These are phyloP conservation scores for Jaenimonas drosophilae DNA, from an alignment of 208 protist genomes.

Conservation along the genomic window DNA sequence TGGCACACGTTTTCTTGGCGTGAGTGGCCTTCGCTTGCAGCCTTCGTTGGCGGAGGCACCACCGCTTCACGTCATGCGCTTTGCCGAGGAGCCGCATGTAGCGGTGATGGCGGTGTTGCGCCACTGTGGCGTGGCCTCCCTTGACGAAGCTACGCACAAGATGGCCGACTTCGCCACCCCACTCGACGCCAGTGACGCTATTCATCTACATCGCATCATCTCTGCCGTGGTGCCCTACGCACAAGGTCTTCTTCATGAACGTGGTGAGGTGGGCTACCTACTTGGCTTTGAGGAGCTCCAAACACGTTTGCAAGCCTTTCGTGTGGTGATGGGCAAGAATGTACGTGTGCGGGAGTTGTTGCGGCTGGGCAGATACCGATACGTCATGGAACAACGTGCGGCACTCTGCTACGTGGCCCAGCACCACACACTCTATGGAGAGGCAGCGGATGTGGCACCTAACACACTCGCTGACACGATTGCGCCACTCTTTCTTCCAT, in stretches of 20 bases:
- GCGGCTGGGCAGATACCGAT: background rate
- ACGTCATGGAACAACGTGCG: conserved; percentile 25
- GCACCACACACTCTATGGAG: conserved; percentile 67
- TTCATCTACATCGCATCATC: conserved; percentile 29
- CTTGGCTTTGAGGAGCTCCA: conserved; percentile 9
- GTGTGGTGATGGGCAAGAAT: conserved; percentile 19
- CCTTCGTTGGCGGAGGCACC: conserved; percentile 1
- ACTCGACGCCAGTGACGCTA: conserved; percentile 10
- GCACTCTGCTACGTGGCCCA: conserved; percentile 43
- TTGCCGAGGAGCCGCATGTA: conserved; percentile 30
- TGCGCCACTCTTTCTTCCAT: conserved; percentile 35
- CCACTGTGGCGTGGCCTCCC: conserved; percentile 22
- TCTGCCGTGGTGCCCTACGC: conserved; percentile 26
- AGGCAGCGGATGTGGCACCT: conserved; percentile 22
- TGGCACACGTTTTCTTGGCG: conserved; percentile 26
- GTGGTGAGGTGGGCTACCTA: conserved; percentile 24
- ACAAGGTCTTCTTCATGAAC: conserved; percentile 20
- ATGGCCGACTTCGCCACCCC: conserved; percentile 19
- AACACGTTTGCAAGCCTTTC: conserved; percentile 20
- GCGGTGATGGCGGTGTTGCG: conserved; percentile 29
- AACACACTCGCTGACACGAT: conserved; percentile 30
- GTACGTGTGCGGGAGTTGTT: conserved; percentile 11
- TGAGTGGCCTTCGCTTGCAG: conserved; percentile 8
- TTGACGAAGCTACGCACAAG: conserved; percentile 24
- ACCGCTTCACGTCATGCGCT: conserved; percentile 26